Base-by-base conservation (phyloP, 2,329 filamentous ascomycete species). In the Venturiaceae sp. region DNA sequence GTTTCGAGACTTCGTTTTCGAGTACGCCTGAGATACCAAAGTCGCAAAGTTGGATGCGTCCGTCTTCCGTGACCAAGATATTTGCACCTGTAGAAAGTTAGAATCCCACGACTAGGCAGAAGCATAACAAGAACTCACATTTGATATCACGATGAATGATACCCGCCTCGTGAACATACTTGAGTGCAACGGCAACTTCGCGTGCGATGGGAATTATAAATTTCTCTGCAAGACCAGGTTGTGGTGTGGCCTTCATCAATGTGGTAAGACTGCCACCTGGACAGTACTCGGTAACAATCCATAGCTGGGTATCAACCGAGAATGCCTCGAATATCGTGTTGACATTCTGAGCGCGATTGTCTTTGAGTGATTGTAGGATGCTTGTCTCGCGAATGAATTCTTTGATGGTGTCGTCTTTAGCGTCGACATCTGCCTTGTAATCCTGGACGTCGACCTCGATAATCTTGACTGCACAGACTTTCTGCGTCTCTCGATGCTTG, bases 231-330 rank as follows among this genome's bases (percentile, higher is more conserved):
- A 86, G 71, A 19, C 72, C 73, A 11, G 67, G 65, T 52, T 63
- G 58, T 47, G 55, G 55, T 23, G 62, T 46, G 7, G 75, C 79
- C 61, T 77, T 75, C 77, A 85, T 83, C 64, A 86, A 66, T 8
- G 83, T 86, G 60, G 82, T 78, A 6, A 95, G 86, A 69, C 89
- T 94, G 53, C 90, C 90, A 62, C 90, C 90, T 5, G 87, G 88
- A 65, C 89, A 92, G 70, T 92, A 91, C 72, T 94, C 88, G 60
- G 87, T 92, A 58, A 94, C 83, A 76, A 94, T 89, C 90, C 90
- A 95, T 75, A 95, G 85, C 61, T 89, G 83, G 64, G 87, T 85
- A 44, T 87, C 87, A 37, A 92, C 83, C 8, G 87, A 84, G 21
- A 92, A 79, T 4, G 88, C 88, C 63, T 92, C 88, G 64, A 92